Evolutionary conservation across 306 rosid species (phyloP).

Genomic region (Parietaria judaica): DNA sequence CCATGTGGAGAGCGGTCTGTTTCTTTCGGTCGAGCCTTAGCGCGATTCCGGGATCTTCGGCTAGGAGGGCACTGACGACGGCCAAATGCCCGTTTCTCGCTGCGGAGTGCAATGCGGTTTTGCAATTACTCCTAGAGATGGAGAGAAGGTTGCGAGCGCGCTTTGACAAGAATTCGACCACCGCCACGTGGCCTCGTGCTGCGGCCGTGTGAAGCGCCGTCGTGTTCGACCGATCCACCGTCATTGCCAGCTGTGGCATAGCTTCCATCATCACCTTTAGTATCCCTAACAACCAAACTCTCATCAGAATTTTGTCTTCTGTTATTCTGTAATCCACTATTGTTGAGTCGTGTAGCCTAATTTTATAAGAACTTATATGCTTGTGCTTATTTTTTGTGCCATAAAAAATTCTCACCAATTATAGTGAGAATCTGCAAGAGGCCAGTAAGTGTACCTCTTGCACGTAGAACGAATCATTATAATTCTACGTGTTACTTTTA

Average conservation of each 20-base stretch:
- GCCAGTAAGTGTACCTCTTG: too few relatives aligned
- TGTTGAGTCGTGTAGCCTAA: too few relatives aligned
- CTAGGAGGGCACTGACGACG: slow-evolving; percentile 47
- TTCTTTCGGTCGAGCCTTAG: slow-evolving; percentile 57
- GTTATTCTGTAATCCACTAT: too few relatives aligned
- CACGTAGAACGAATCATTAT: too few relatives aligned
- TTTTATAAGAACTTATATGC: too few relatives aligned
- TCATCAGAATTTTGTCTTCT: too few relatives aligned
- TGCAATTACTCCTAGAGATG: slow-evolving; percentile 66
- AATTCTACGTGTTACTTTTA: too few relatives aligned
- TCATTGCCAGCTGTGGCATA: slow-evolving; percentile 61
- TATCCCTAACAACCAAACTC: slow-evolving; percentile 36
- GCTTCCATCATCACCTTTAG: slow-evolving; percentile 55
- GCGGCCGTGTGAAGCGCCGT: slow-evolving; percentile 81
- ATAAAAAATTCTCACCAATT: too few relatives aligned
- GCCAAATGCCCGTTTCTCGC: slow-evolving; percentile 65
- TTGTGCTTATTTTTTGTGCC: too few relatives aligned
- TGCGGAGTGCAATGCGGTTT: slow-evolving; percentile 74
- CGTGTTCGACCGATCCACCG: slow-evolving; percentile 64
- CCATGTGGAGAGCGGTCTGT: slow-evolving; percentile 85
- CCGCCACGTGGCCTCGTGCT: slow-evolving; percentile 55
- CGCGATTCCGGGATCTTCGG: slow-evolving; percentile 47
- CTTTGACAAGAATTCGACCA: slow-evolving; percentile 51
- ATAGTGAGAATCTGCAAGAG: too few relatives aligned
- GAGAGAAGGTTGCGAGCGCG: slow-evolving; percentile 30